Conservation (phyloP, 768 basidiomycete species). For the Panaeolus cyanescens region DNA sequence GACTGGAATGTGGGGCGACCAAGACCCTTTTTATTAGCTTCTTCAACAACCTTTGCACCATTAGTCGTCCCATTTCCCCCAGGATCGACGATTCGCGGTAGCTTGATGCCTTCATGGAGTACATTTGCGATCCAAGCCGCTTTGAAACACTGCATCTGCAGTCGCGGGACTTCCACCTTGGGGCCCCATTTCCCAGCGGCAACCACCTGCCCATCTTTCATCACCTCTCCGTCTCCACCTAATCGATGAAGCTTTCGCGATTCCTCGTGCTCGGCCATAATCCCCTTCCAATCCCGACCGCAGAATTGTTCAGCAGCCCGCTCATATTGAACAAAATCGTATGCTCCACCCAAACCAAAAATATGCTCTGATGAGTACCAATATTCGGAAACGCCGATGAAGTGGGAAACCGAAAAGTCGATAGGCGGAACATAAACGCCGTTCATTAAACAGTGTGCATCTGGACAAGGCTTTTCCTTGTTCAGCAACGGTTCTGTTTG, state of each 20-base stretch:
- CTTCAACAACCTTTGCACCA: slow-evolving; percentile 68
- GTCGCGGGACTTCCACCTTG: slow-evolving; percentile 76
- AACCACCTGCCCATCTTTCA: slow-evolving; percentile 60
- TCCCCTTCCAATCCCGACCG: slow-evolving; percentile 72
- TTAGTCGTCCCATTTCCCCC: slow-evolving; percentile 76
- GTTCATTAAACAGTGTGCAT: slow-evolving; percentile 89
- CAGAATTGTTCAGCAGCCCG: slow-evolving; percentile 90
- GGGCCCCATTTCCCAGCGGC: slow-evolving; percentile 69
- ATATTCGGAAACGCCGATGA: slow-evolving; percentile 98
- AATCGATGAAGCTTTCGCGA: slow-evolving; percentile 46
- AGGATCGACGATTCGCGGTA: slow-evolving; percentile 87
- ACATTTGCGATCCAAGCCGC: slow-evolving; percentile 98
- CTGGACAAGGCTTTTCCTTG: slow-evolving; percentile 79
- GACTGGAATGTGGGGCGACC: slow-evolving; percentile 88
- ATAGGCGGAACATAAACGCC: slow-evolving; percentile 93
- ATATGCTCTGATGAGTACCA: slow-evolving; percentile 99
- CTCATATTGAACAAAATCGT: slow-evolving; percentile 96
- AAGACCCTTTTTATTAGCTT: slow-evolving; percentile 84
- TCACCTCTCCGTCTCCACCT: slow-evolving; percentile 68
- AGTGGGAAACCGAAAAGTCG: slow-evolving; percentile 90
- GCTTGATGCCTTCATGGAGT: slow-evolving; percentile 92
- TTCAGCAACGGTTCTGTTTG: slow-evolving; percentile 80
- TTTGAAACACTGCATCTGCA: slow-evolving; percentile 99
- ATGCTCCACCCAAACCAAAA: slow-evolving; percentile 91
- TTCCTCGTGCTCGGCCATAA: slow-evolving; percentile 68